These are phyloP conservation scores for Ceratocystis colombiana DNA, from an alignment of 2,329 filamentous ascomycete genomes.

Conservation along the genomic window DNA sequence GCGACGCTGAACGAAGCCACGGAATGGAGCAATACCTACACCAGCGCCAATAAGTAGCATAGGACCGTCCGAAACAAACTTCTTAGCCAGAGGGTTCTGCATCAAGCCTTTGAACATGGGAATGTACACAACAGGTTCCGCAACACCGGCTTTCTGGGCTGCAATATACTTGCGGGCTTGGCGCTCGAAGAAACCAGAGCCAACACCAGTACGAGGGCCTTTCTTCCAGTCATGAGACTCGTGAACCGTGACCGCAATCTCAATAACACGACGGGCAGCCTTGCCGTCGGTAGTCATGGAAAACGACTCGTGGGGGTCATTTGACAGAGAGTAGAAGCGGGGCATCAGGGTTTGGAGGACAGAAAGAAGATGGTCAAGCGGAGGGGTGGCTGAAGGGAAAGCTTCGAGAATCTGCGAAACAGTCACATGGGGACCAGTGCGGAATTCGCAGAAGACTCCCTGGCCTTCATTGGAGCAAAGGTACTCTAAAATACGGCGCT, in stretches of 20 bases:
- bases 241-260: conserved; percentile 94
- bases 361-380: conserved; percentile 69
- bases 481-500: conserved; percentile 80
- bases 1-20: conserved; percentile 89
- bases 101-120: conserved; percentile 99
- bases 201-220: conserved; percentile 67
- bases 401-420: conserved; percentile 77
- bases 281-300: conserved; percentile 46
- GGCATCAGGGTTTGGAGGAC: conserved; percentile 85
- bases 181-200: conserved; percentile 87
- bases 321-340: conserved; percentile 94
- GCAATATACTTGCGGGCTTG: conserved; percentile 63
- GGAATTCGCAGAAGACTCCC: conserved; percentile 84
- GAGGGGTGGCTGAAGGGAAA: conserved; percentile 84
- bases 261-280: conserved; percentile 68
- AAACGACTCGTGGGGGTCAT: conserved; percentile 75
- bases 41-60: conserved; percentile 97
- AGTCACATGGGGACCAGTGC: conserved; percentile 78
- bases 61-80: conserved; percentile 87
- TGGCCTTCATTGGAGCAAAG: conserved; percentile 85
- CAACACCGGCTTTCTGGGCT: conserved; percentile 52
- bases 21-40: conserved; percentile 93
- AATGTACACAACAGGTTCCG: conserved; percentile 47
- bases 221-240: conserved; percentile 70
- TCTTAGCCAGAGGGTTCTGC: conserved; percentile 85